phyloP scores from a whole-genome alignment of 2,329 filamentous ascomycete genomes.

The Magnaporthiopsis poae region DNA sequence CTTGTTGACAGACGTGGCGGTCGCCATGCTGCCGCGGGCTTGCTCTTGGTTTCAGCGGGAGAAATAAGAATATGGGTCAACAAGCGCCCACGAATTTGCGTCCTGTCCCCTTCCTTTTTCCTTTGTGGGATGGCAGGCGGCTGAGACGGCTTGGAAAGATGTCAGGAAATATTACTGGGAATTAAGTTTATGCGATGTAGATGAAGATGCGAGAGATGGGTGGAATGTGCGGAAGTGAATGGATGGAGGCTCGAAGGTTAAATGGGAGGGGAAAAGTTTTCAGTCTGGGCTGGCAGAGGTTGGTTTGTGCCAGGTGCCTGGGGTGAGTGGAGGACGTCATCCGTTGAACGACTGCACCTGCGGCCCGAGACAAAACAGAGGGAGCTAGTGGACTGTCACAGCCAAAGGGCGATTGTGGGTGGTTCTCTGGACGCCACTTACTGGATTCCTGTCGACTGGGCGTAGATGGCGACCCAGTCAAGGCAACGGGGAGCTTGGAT shows the following conservation, averaged over 20 bases:
- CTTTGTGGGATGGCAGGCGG: no score
- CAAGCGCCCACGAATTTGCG: neutral
- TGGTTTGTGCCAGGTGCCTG: neutral
- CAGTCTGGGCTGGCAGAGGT: neutral
- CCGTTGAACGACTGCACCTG: neutral
- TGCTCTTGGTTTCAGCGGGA: neutral
- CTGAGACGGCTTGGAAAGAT: neutral
- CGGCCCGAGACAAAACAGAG: neutral
- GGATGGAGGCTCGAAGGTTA: neutral
- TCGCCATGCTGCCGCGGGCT: neutral
- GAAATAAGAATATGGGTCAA: neutral
- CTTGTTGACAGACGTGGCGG: conserved; percentile 48
- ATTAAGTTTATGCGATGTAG: neutral
- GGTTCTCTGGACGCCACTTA: neutral
- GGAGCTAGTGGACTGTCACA: neutral
- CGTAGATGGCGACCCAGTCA: neutral
- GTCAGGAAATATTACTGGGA: neutral
- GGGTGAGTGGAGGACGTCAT: neutral
- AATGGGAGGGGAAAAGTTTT: neutral
- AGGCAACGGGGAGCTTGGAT: neutral
- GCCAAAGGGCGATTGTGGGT: neutral
- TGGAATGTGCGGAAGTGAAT: neutral
- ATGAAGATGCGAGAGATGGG: neutral
- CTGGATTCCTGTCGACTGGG: neutral
- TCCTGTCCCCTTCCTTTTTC: no score